Evolutionary conservation across 495 filamentous ascomycete genomes (phyloP), one percentile per base, ranked within the genome.

Genomic region (Penicilliopsis zonata): DNA sequence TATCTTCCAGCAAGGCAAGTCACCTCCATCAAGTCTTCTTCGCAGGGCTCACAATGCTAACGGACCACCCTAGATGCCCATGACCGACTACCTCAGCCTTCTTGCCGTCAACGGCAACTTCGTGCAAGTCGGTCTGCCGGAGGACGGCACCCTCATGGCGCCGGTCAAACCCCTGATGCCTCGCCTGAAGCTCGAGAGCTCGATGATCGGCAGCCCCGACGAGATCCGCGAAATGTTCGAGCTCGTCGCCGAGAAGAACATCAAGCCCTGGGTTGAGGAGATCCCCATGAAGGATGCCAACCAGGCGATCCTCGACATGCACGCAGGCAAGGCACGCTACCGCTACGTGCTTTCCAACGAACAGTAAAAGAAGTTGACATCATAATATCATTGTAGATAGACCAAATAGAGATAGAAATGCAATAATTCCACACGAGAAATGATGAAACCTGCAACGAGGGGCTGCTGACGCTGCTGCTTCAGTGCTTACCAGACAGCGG

Each of bases 191-290:
- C 52, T 93, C 15, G 70, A 70, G 10, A 85, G 84, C 6, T 78
- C 70, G n/a, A 38, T 70, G 19, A 82, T 88, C 33, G 85, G 84
- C 2, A 62, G 69, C 15, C 83, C 83, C 1, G 41, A 42, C 14
- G 79, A 90, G 50, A 87, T 90, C 42, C 59, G 71, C 27, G 78
- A 86, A 50, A 92, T 95, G 85, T 52, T 94, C 43, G 44, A 78
- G 30, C 65, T 94, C 35, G 84, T 78, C 9, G 80, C 58, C 0
- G 69, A 81, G 34, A 79, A 86, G 58, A 65, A 66, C 0, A 56
- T 93, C 33, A 70, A 77, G 48, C 66, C 80, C 0, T 87, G 80
- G 80, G 60, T 90, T 9, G 50, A 84, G 50, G 63, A 70, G 53
- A 60, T 77, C 31, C 70, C 76, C 5, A 67, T 94, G 72, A 78